Evolutionary conservation across 2,329 filamentous ascomycete genomes (phyloP), one percentile per base, ranked within the genome.

Genomic region (Colletotrichum liaoningense): DNA sequence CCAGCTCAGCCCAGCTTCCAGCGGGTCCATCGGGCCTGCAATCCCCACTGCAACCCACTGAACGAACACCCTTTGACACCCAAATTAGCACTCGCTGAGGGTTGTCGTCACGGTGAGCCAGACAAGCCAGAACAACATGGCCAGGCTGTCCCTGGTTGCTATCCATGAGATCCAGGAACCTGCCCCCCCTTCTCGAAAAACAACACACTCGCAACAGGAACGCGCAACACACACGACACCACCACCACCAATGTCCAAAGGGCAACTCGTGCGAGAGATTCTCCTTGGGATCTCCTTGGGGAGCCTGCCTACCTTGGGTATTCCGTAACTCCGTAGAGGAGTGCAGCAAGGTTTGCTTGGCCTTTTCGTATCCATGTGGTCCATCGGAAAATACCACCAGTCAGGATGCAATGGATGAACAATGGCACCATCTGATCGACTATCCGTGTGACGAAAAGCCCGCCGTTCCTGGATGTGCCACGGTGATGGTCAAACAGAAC

Each of bases 371-470:
- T 62, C 63, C 63, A 56, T 56, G 52, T 65, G 52, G 63, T 24
- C 63, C 56, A 63, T 63, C 42, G 63, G 56, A 46, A 67, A 71
- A 56, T 46, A 71, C 63, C 33, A 67, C 68, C 68, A 49, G 22
- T 58, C 35, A 63, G 58, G 30, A 64, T 54, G 55, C 57, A 52
- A 67, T 60, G 67, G 60, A 26, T 30, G 46, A 19, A 22, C 60
- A 55, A 73, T 73, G 56, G 70, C 67, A 65, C 67, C 70, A 73
- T 73, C 67, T 65, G 70, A 73, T 73, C 70, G 70, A 63, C 67
- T 67, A 73, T 65, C 46, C 42, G 46, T 56, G 46, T 73, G 70
- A 73, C 70, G 66, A 72, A 67, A 66, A 66, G 38, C 38, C 60
- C 42, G 55, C 54, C 66, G 64, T 69, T 73, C 66, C 70, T 73